Evolutionary conservation across 257 asterid species (phyloP), one percentile per base, ranked within the genome.

Genomic region (Plectranthus barbatus): DNA sequence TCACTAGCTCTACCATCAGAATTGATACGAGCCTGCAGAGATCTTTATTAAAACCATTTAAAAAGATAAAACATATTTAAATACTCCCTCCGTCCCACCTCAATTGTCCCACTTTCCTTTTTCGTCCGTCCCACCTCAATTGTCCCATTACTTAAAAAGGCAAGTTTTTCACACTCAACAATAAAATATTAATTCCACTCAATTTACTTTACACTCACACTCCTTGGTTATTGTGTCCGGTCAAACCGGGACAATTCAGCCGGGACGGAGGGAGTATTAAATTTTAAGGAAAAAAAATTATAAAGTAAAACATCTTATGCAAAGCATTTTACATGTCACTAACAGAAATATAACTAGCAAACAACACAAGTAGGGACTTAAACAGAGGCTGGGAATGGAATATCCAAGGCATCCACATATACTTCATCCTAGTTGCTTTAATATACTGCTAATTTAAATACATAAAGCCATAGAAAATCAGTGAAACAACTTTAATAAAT

Each of bases 21-120:
- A 72, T 24, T 44, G 36, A 33, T 67, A 72, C 39, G 60, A 55
- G 64, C 86, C 96, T 91, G 73, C 56, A 79, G 12, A 71, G 34
- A 61, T 70, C 19, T 58, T 81, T 66, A 73, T 71, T 55, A 72
- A 66, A 58, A 29, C 62, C 49, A 58, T 51, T 57, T 12, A 33
- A 36, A 60, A 55, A 29, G 21, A 37, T 19, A 63, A 19, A 33
- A 36, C 53, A 77, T 17, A 68, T 34, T 21, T 57, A 29, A n/a
- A n/a, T n/a, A n/a, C n/a, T n/a, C n/a, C n/a, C n/a, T n/a, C n/a
- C n/a, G n/a, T n/a, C n/a, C n/a, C n/a, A n/a, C n/a, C n/a, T n/a
- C n/a, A n/a, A n/a, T n/a, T n/a, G n/a, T n/a, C n/a, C n/a, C n/a
- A n/a, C n/a, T n/a, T n/a, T n/a, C n/a, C n/a, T n/a, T n/a, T n/a